Base-by-base conservation (phyloP, 805 yeast species). In the Pichia californica region DNA sequence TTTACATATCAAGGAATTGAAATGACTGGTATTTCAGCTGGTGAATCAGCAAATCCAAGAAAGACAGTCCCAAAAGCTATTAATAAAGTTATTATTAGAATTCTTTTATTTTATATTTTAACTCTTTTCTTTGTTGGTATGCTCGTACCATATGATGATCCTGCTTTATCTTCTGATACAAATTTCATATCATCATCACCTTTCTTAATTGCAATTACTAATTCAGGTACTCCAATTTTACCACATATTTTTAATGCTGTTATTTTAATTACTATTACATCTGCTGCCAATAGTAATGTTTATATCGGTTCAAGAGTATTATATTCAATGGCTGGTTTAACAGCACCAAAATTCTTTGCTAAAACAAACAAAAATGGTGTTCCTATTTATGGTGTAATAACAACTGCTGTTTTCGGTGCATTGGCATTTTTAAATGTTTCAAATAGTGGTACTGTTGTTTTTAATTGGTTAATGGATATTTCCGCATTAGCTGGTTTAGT, bases 1-100 rank as follows among this genome's bases (percentile, higher is more conserved):
- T 83, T 83, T 69, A 83, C 89, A 21, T 83, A 74, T 62, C 88
- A 82, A 65, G 89, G 89, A 61, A 79, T 83, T 40, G 93, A 83
- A 61, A 69, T 81, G 58, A 78, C 81, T 20, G 89, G 88, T 62
- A 70, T 83, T 43, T 70, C 87, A 3, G 84, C 85, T 28, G 88
- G 88, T 63, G 93, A 83, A 63, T 71, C 82, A 40, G 70, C 71
- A 23, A 79, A 79, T 58, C 88, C 89, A 44, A 68, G 81, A 61
- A 79, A 76, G 51, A 66, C 85, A 21, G 81, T 83, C 45, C 88
- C 89, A 47, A 72, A 73, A 38, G 88, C 89, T 29, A 79, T 82
- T 57, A 77, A 74, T 56, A 80, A 80, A 53, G 88, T 83, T 31
- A 71, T 81, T 45, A 66, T 72, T 61, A 71, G 91, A 67, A 81